Evolutionary conservation across 768 basidiomycete genomes (phyloP).

Genomic region (Gloeostereum incarnatum): DNA sequence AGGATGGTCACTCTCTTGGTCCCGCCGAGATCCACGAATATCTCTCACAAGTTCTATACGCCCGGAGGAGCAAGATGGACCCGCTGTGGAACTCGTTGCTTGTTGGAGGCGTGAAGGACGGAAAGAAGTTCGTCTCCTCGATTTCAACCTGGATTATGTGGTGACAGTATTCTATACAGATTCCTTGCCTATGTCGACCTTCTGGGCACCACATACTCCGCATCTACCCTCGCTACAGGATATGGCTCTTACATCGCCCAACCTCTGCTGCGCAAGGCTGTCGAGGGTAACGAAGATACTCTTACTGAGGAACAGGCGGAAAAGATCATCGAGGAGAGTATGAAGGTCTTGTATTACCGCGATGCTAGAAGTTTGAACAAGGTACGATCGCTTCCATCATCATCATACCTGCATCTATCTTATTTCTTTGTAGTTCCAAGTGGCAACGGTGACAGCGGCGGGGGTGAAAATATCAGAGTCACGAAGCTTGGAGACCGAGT

Average conservation of each 20-base stretch:
- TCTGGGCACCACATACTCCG: constrained; percentile 91
- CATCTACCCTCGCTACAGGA: constrained; percentile 91
- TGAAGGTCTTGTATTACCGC: constrained; percentile 93
- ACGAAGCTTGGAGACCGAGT: constrained; percentile 64
- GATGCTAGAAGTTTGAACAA: constrained; percentile 95
- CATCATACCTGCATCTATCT: background rate
- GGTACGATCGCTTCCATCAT: constrained; percentile 28
- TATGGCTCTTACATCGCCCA: constrained; percentile 92
- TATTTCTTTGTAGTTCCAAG: constrained; percentile 66
- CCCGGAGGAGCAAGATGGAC: constrained; percentile 76
- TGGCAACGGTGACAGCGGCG: constrained; percentile 74
- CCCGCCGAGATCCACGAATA: constrained; percentile 91
- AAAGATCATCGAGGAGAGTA: constrained; percentile 71
- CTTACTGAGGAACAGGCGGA: constrained; percentile 76
- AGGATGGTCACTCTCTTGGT: constrained; percentile 78
- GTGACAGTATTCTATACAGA: constrained; percentile 32
- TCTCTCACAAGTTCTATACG: constrained; percentile 86
- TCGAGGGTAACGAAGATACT: constrained; percentile 66
- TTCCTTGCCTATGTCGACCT: constrained; percentile 94
- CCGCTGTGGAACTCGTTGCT: constrained; percentile 94
- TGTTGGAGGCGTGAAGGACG: constrained; percentile 87
- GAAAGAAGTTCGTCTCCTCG: constrained; percentile 52
- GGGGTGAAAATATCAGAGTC: constrained; percentile 80
- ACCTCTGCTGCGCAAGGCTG: constrained; percentile 83
- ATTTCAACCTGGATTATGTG: background rate